Evolutionary conservation across 768 basidiomycete species (phyloP).

Genomic region (Suillus variegatus): DNA sequence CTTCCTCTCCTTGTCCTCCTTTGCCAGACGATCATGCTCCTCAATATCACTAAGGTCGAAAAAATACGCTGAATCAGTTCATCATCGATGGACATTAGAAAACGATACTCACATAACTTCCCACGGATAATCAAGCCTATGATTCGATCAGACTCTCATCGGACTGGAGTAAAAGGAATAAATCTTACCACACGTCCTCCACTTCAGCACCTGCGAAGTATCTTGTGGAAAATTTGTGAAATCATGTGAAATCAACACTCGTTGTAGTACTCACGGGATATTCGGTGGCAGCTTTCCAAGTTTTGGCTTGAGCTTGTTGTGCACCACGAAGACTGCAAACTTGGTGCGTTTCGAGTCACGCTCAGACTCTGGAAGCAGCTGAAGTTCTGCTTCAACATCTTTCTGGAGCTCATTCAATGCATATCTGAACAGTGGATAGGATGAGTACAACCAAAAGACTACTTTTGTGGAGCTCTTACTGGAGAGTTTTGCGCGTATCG

Average conservation of each 20-base stretch:
- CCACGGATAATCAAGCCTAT: constrained; percentile 86
- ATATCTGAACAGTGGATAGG: constrained; percentile 53
- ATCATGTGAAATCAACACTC: constrained; percentile 6
- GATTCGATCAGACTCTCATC: constrained; percentile 18
- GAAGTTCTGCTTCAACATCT: constrained; percentile 78
- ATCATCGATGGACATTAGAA: background rate
- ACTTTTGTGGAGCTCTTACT: constrained; percentile 48
- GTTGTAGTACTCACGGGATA: constrained; percentile 49
- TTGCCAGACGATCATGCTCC: constrained; percentile 68
- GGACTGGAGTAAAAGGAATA: background rate
- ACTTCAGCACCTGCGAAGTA: constrained; percentile 86
- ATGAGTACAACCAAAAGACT: constrained; percentile 2
- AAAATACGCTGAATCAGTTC: constrained; percentile 3
- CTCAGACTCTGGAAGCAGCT: constrained; percentile 66
- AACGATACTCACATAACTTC: constrained; percentile 60
- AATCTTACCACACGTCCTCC: constrained; percentile 65
- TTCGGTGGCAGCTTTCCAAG: constrained; percentile 69
- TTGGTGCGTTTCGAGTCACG: constrained; percentile 74
- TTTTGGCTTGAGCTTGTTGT: constrained; percentile 92
- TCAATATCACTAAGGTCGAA: constrained; percentile 61
- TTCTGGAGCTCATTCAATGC: constrained; percentile 86
- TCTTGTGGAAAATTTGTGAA: constrained; percentile 30
- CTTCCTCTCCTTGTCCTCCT: constrained; percentile 36
- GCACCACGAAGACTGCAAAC: constrained; percentile 93
- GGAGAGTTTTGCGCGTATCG: constrained; percentile 85